Conservation (phyloP, 2,329 filamentous ascomycete genomes). For the Alternaria sp. region DNA sequence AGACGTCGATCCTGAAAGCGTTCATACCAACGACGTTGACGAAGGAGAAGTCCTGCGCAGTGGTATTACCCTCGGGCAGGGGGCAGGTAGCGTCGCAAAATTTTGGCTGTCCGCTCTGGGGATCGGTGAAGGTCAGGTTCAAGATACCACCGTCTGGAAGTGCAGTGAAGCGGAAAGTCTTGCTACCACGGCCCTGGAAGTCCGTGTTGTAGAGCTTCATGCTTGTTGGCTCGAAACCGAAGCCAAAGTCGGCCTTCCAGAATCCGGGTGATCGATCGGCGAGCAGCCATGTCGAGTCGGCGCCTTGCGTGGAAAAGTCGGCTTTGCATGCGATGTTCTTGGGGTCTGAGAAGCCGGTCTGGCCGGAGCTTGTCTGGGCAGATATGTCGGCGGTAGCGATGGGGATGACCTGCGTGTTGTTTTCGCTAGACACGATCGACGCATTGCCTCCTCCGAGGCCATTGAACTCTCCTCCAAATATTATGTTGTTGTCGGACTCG, state of each 20-base stretch:
- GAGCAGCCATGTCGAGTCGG: constrained; percentile 84
- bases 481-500: constrained; percentile 81
- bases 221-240: constrained; percentile 85
- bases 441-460: constrained; percentile 87
- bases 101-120: constrained; percentile 65
- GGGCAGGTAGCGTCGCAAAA: constrained; percentile 85
- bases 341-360: constrained; percentile 73
- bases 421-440: constrained; percentile 65
- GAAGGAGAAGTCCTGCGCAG: constrained; percentile 89
- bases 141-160: constrained; percentile 90
- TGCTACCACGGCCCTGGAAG: constrained; percentile 81
- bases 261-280: constrained; percentile 76
- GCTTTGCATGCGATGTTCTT: constrained; percentile 83
- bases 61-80: constrained; percentile 71
- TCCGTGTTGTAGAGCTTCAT: constrained; percentile 88
- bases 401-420: constrained; percentile 82
- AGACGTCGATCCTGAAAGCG: constrained; percentile 82
- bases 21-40: constrained; percentile 93
- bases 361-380: constrained; percentile 66
- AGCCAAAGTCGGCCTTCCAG: constrained; percentile 84
- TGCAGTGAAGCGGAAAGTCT: constrained; percentile 85
- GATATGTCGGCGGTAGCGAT: constrained; percentile 78
- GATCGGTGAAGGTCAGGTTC: constrained; percentile 91
- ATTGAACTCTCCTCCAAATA: constrained; percentile 91
- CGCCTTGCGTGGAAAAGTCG: constrained; percentile 63